Evolutionary conservation across 2,329 filamentous ascomycete genomes (phyloP), one percentile per base, ranked within the genome.

Genomic region (Aspergillus fumigatiaffinis): DNA sequence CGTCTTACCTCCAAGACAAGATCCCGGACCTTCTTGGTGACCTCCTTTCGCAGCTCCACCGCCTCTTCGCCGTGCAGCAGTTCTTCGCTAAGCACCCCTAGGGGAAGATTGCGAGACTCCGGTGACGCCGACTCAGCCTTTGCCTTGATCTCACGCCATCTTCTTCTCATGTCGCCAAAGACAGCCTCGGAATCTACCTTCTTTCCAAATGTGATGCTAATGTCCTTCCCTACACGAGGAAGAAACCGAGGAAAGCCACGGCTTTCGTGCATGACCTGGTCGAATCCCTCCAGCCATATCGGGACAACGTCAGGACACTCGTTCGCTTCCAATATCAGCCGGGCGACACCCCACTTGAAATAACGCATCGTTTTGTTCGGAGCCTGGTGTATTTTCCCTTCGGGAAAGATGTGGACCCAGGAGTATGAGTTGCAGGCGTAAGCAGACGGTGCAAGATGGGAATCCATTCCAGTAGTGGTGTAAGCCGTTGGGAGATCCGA

Each of bases 381-480:
- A 63, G 91, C 87, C 76, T 99, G 94, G 74, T 97, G 92, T 49
- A 96, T 91, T 73, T 90, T 91, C 50, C 92, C 94, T 76, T 99
- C 94, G 12, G 94, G 94, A 73, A 97, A 97, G 54, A 97, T 88
- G 74, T 99, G 94, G 3, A 99, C 80, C 94, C 94, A 99, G 48
- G 86, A 85, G 72, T 90, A 83, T 49, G 85, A 85, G 66, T 91
- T 87, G 61, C 77, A 82, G 1, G 84, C 73, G 71, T 89, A 92
- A 50, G 86, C 83, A 1, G 91, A 87, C 1, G 92, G 91, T 0
- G 90, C 84, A 0, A 83, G 79, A 71, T 91, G 89, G 0, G 76
- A 69, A 58, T 77, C 76, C 21, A 73, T 65, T 2, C 71, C 71
- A 23, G 72, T 71, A 7, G 73, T 74, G 2, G 74, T 76, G 48